A percentile compares a stretch with the other conserved stretches of the same genome.
Conservation (phyloP, 2,329 filamentous ascomycete genomes). For the Aspergillus sp. region DNA sequence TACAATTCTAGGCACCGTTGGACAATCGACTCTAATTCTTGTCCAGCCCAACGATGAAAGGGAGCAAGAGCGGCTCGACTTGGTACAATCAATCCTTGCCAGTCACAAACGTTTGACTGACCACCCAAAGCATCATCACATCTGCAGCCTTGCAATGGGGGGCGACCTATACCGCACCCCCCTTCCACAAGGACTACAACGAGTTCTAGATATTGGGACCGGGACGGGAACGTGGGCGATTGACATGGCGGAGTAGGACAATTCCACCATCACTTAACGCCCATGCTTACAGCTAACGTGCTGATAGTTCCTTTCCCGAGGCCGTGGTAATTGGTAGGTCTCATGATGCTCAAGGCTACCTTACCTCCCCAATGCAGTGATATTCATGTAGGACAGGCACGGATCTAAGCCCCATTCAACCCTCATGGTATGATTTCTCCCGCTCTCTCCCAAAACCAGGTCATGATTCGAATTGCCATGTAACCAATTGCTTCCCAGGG, state of each 20-base stretch:
- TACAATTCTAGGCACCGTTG: background rate
- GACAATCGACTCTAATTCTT: background rate
- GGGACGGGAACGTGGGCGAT: conserved; percentile 42
- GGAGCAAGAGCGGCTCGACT: conserved; percentile 35
- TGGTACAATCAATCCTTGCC: conserved; percentile 16
- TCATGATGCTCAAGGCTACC: background rate
- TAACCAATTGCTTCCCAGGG: conserved; percentile 14
- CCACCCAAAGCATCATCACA: conserved; percentile 25
- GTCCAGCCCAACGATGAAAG: conserved; percentile 35
- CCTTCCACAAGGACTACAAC: conserved; percentile 21
- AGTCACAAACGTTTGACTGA: background rate
- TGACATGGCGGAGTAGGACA: conserved; percentile 31
- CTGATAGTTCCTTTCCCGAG: conserved; percentile 23
- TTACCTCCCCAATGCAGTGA: background rate
- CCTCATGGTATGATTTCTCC: conserved; percentile 21
- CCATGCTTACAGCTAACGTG: background rate
- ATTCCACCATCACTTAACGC: background rate
- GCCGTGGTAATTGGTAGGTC: conserved; percentile 19
- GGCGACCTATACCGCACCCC: conserved; percentile 32
- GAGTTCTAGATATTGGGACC: conserved; percentile 41
- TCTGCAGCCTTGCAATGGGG: conserved; percentile 30
- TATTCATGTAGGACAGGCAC: conserved; percentile 17
- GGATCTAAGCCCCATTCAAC: conserved; percentile 28
- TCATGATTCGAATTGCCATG: background rate
- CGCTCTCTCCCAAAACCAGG: background rate